Percentiles rank a stretch among this genome's conserved stretches.
Conservation (phyloP, 352 stramenopile genomes). For the Blastocystis sp. region DNA sequence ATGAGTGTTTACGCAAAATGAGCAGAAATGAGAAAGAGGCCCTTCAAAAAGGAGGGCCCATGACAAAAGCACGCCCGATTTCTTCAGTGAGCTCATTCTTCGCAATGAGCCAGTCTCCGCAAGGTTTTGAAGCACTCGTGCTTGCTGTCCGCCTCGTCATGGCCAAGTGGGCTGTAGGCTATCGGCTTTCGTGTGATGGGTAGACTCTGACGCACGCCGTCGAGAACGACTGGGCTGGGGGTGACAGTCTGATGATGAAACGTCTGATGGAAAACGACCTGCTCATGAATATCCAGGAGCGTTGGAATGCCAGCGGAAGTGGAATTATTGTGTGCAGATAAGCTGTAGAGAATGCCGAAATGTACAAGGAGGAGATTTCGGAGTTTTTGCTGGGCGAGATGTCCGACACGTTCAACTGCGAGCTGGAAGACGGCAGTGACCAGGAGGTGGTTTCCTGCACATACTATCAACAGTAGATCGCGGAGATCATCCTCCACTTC, state of each 20-base stretch:
- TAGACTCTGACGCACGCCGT: conserved; percentile 53
- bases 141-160: conserved; percentile 49
- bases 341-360: conserved; percentile 30
- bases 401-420: conserved; percentile 60
- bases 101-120: conserved; percentile 21
- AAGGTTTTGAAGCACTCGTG: conserved; percentile 47
- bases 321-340: neutral
- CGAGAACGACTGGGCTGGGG: conserved; percentile 46
- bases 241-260: conserved; percentile 63
- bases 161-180: conserved; percentile 43
- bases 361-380: conserved; percentile 62
- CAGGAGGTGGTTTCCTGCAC: conserved; percentile 3
- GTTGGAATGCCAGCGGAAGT: conserved; percentile 56
- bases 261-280: conserved; percentile 66
- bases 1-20: conserved; percentile 24
- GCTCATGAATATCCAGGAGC: conserved; percentile 40
- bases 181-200: conserved; percentile 12
- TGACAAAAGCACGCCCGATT: neutral
- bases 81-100: neutral
- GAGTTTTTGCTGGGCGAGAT: conserved; percentile 55
- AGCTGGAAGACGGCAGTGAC: conserved; percentile 54
- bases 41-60: neutral
- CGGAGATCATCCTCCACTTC: conserved; percentile 48
- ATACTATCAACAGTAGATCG: conserved; percentile 12
- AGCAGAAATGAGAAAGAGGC: neutral